phyloP scores from a whole-genome alignment of 164 flowering plant genomes.

The Macadamia tetraphylla region DNA sequence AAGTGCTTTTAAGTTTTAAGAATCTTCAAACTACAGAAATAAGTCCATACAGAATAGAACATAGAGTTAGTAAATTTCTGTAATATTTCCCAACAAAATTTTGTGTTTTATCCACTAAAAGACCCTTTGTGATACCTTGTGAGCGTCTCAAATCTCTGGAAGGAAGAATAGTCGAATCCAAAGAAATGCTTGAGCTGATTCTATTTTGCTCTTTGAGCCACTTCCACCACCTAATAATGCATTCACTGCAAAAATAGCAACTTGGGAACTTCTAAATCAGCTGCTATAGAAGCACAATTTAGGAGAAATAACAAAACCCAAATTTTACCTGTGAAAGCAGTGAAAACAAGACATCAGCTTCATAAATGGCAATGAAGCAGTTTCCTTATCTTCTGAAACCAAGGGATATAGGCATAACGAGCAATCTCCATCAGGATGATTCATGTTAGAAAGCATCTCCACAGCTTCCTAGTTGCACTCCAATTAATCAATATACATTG shows the following conservation, averaged over 20 bases:
- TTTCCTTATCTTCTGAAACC: slow-evolving; percentile 39
- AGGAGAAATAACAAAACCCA: not conserved
- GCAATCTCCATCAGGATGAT: slow-evolving; percentile 93
- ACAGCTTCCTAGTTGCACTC: slow-evolving; percentile 64
- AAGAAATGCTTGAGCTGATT: slow-evolving; percentile 11
- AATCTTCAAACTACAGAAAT: no score
- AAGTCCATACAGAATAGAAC: no score
- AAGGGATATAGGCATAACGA: slow-evolving; percentile 79
- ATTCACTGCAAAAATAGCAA: slow-evolving; percentile 45
- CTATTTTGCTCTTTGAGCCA: slow-evolving; percentile 58
- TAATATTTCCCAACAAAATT: no score
- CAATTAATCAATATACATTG: slow-evolving; percentile 4
- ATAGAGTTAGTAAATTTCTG: no score
- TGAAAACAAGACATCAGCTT: slow-evolving; percentile 98
- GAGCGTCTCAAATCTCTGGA: slow-evolving; percentile 13
- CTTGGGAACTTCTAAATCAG: not conserved
- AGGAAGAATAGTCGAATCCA: slow-evolving; percentile 15
- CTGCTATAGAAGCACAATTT: not conserved
- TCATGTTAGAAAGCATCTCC: slow-evolving; percentile 71
- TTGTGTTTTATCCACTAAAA: no score
- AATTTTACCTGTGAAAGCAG: slow-evolving; percentile 78
- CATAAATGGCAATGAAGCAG: slow-evolving; percentile 59
- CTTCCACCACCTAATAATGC: slow-evolving; percentile 89
- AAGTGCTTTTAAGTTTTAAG: no score
- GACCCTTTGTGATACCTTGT: slow-evolving; percentile 21